phyloP scores from a whole-genome alignment of 108 stramenopile species.

The Cyclotella kingstonii region DNA sequence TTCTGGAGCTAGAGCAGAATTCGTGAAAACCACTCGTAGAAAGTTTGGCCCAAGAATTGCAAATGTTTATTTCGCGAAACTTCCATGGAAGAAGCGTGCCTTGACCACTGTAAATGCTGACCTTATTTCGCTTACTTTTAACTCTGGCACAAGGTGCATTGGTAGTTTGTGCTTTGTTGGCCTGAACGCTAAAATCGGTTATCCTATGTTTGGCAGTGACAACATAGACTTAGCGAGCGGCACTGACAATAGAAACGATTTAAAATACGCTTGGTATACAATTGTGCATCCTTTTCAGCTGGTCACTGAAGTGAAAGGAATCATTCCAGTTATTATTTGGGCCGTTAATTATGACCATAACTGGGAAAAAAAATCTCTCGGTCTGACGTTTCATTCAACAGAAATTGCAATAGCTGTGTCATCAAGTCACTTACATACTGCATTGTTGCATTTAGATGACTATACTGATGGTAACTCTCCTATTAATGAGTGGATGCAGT shows the following conservation, averaged over 20 bases:
- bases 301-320: constrained; percentile 23
- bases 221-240: not conserved
- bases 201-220: not conserved
- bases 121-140: constrained; percentile 8
- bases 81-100: constrained; percentile 3
- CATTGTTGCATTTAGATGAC: constrained; percentile 36
- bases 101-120: constrained; percentile 9
- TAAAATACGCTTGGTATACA: constrained; percentile 14
- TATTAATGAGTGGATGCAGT: constrained; percentile 24
- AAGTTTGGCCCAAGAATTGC: constrained; percentile 2
- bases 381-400: constrained; percentile 3
- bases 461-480: constrained; percentile 25
- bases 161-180: constrained; percentile 4
- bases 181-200: constrained; percentile 11
- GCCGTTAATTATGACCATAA: constrained; percentile 22
- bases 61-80: constrained; percentile 7
- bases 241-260: not conserved
- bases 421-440: constrained; percentile 20
- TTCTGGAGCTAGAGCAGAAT: constrained; percentile 16
- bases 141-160: constrained; percentile 11
- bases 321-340: constrained; percentile 24
- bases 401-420: constrained; percentile 21
- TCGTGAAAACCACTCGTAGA: constrained; percentile 8
- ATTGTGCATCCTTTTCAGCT: constrained; percentile 19
- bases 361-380: constrained; percentile 14